Evolutionary conservation across 2,329 filamentous ascomycete species (phyloP).

Genomic region (Penicillium paneum): DNA sequence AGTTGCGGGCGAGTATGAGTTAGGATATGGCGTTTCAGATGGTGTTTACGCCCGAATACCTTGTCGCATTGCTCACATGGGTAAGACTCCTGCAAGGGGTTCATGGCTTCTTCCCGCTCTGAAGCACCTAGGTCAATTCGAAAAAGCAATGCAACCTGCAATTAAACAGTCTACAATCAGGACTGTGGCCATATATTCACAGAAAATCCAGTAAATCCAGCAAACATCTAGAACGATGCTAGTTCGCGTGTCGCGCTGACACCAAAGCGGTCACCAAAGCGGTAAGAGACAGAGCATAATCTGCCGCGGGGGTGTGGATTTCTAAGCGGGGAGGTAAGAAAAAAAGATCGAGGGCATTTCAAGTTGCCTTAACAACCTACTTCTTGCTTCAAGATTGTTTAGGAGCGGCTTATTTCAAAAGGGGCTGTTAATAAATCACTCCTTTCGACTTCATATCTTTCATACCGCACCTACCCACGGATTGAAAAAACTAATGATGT

Average conservation of each 20-base stretch:
- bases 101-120: not conserved
- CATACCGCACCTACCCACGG: not conserved
- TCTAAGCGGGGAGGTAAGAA: conserved; percentile 24
- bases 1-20: conserved; percentile 1
- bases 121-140: not conserved
- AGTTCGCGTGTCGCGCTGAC: not conserved
- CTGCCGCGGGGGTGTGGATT: conserved; percentile 24
- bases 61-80: conserved; percentile 4
- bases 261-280: conserved; percentile 2
- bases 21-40: conserved; percentile 4
- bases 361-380: not conserved
- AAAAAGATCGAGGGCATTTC: conserved; percentile 19
- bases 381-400: not conserved
- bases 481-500: conserved; percentile 26
- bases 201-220: not conserved
- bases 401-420: not conserved
- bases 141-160: not conserved
- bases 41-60: conserved; percentile 3
- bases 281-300: not conserved
- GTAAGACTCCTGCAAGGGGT: not conserved
- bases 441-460: not conserved
- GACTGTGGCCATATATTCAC: not conserved
- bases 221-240: not conserved
- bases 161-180: not conserved
- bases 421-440: not conserved